Percentiles rank a stretch among this genome's conserved stretches.
phyloP scores from a whole-genome alignment of 2,329 filamentous ascomycete genomes.

The Penicillium sp. region DNA sequence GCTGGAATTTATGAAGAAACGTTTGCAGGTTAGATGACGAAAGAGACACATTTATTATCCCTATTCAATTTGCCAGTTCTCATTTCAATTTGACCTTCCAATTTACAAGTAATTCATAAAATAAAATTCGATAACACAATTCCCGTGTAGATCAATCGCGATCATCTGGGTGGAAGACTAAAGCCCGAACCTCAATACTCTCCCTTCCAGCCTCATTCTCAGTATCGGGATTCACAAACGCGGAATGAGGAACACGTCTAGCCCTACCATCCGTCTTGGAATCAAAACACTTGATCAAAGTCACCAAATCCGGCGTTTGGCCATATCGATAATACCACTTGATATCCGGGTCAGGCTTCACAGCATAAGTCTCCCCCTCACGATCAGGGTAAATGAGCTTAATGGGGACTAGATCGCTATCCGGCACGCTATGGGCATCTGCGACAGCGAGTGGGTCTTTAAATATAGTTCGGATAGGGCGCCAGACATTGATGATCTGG shows the following conservation, averaged over 20 bases:
- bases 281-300: constrained; percentile 65
- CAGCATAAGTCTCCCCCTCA: constrained; percentile 52
- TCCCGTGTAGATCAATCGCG: constrained; percentile 11
- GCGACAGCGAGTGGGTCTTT: constrained; percentile 59
- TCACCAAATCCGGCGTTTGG: constrained; percentile 55
- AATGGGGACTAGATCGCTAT: constrained; percentile 53
- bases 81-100: not conserved
- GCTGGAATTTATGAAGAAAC: not conserved
- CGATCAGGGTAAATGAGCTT: constrained; percentile 55
- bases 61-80: not conserved
- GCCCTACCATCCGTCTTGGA: constrained; percentile 57
- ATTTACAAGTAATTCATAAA: not conserved
- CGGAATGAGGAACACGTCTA: constrained; percentile 56
- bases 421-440: constrained; percentile 52
- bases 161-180: constrained; percentile 54
- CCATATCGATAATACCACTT: constrained; percentile 57
- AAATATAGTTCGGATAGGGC: constrained; percentile 51
- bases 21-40: not conserved
- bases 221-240: constrained; percentile 55
- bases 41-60: not conserved
- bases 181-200: constrained; percentile 59
- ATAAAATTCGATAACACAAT: not conserved
- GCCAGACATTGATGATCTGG: constrained; percentile 56
- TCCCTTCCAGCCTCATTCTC: constrained; percentile 42
- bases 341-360: constrained; percentile 46